Percentiles rank a stretch among this genome's conserved stretches.
Conservation (phyloP, 192 early-diverging fungal genomes). For the Gigaspora rosea region DNA sequence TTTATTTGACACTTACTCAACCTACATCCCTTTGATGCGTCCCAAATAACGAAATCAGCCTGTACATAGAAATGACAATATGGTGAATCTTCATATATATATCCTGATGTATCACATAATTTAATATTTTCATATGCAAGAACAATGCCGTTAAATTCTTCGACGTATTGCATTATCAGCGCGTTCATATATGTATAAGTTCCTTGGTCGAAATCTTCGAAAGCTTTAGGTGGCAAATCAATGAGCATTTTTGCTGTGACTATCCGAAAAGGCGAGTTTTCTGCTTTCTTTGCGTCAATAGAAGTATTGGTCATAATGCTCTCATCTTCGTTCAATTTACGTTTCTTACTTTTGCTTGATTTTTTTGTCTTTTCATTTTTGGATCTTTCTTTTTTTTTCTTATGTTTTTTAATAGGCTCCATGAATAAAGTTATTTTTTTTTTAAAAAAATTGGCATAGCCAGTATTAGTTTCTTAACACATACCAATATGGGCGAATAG, state of each 20-base stretch:
- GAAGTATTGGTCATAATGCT: no score
- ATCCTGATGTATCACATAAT: neutral
- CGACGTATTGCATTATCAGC: neutral
- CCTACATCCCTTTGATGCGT: neutral
- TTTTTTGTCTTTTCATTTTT: no score
- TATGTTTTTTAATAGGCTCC: no score
- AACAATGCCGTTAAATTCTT: slow-evolving; percentile 1
- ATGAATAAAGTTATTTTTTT: no score
- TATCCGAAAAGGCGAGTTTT: neutral
- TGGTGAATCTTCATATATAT: slow-evolving; percentile 20
- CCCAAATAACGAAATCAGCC: neutral
- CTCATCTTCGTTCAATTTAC: no score
- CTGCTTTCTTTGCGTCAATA: neutral
- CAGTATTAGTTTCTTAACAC: no score
- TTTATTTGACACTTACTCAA: neutral
- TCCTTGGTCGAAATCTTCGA: neutral
- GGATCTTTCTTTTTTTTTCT: no score
- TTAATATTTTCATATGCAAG: neutral
- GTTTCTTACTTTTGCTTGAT: no score
- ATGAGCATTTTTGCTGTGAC: neutral
- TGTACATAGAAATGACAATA: neutral
- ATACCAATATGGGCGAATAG: no score
- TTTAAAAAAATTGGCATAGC: no score
- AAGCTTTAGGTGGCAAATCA: slow-evolving; percentile 7
- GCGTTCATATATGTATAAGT: neutral